Conservation (phyloP, 768 basidiomycete genomes). For the Tremella mesenterica region DNA sequence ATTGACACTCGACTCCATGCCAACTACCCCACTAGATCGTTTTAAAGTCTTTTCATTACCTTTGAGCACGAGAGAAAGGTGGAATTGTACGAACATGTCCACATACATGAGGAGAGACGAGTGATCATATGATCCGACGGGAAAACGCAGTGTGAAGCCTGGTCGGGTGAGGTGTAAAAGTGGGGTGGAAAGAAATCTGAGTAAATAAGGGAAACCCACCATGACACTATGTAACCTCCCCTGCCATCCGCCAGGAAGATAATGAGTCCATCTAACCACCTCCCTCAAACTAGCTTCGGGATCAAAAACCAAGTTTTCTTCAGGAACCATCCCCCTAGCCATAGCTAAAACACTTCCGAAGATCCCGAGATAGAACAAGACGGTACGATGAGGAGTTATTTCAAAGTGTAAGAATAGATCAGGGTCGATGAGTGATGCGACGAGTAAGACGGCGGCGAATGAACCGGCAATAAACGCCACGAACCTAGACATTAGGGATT, state of each 20-base stretch:
- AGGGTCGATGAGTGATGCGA: conserved; percentile 85
- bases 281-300: conserved; percentile 86
- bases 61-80: too few relatives aligned
- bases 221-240: conserved; percentile 76
- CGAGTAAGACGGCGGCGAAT: conserved; percentile 86
- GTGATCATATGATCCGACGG: too few relatives aligned
- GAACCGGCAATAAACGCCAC: conserved; percentile 93
- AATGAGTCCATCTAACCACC: conserved; percentile 88
- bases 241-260: conserved; percentile 90
- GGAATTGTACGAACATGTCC: neutral
- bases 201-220: conserved; percentile 46
- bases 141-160: too few relatives aligned
- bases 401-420: conserved; percentile 90
- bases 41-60: too few relatives aligned
- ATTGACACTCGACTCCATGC: neutral
- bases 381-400: conserved; percentile 83
- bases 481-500: conserved; percentile 53
- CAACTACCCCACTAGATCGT: too few relatives aligned
- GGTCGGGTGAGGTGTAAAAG: too few relatives aligned
- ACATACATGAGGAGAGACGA: too few relatives aligned
- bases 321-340: conserved; percentile 89
- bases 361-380: conserved; percentile 81
- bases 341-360: conserved; percentile 83
- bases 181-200: too few relatives aligned
- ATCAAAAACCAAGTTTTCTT: conserved; percentile 86